Conservation (phyloP, 2,329 filamentous ascomycete genomes). For the Botrytis paeoniae region DNA sequence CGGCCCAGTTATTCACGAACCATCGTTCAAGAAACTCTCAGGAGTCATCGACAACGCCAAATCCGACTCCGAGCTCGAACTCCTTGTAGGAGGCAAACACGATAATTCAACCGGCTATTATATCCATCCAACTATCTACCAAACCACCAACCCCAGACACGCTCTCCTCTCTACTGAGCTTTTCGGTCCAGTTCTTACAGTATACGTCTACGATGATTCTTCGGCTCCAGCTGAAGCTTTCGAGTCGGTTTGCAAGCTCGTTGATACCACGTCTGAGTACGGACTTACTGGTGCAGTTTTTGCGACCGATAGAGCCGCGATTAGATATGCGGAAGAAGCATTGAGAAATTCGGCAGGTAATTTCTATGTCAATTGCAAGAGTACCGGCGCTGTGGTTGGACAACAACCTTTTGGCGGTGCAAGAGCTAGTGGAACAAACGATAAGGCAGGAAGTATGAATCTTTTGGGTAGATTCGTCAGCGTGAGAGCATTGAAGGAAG, state of each 20-base stretch:
- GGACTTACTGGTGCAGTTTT: slow-evolving; percentile 75
- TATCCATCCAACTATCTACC: slow-evolving; percentile 80
- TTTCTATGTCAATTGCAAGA: slow-evolving; percentile 85
- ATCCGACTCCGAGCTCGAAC: slow-evolving; percentile 66
- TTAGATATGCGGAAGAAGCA: slow-evolving; percentile 66
- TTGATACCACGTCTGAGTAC: slow-evolving; percentile 73
- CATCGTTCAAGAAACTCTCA: slow-evolving; percentile 75
- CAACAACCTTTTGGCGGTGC: slow-evolving; percentile 71
- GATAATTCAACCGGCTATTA: slow-evolving; percentile 78
- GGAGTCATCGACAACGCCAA: slow-evolving; percentile 78
- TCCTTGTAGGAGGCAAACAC: slow-evolving; percentile 73
- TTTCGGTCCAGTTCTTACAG: slow-evolving; percentile 73
- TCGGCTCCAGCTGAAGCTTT: slow-evolving; percentile 53
- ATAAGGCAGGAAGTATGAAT: slow-evolving; percentile 67
- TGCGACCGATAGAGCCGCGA: slow-evolving; percentile 62
- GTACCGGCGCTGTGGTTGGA: slow-evolving; percentile 67
- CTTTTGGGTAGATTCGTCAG: slow-evolving; percentile 65
- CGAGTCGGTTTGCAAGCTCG: slow-evolving; percentile 54
- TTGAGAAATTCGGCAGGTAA: slow-evolving; percentile 73
- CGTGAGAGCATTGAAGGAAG: slow-evolving; percentile 68
- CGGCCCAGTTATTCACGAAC: slow-evolving; percentile 83
- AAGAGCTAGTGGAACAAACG: slow-evolving; percentile 66
- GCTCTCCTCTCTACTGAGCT: slow-evolving; percentile 74
- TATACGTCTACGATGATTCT: slow-evolving; percentile 75
- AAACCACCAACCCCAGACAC: slow-evolving; percentile 69